phyloP scores from a whole-genome alignment of 768 basidiomycete species.

The Russula abietina region DNA sequence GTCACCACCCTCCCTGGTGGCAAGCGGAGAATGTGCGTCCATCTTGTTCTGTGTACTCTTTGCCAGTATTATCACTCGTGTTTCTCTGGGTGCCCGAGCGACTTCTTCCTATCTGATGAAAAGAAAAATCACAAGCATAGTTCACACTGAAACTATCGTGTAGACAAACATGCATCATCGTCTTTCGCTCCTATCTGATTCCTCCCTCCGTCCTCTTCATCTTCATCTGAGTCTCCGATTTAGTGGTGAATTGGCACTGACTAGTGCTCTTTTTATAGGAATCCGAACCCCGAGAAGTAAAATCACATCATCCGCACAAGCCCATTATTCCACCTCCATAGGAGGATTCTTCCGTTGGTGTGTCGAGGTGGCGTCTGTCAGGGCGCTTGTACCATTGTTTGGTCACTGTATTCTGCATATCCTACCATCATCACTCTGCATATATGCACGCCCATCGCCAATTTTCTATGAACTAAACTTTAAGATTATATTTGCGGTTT shows the following conservation, averaged over 20 bases:
- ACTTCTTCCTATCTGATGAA: slow-evolving; percentile 47
- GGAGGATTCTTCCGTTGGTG: slow-evolving; percentile 6
- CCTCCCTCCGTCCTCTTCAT: slow-evolving; percentile 22
- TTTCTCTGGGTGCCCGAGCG: slow-evolving; percentile 10
- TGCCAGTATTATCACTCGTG: slow-evolving; percentile 16
- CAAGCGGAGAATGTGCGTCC: slow-evolving; percentile 92
- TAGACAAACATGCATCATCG: slow-evolving; percentile 81
- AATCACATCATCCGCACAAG: slow-evolving; percentile 3
- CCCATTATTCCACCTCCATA: not conserved
- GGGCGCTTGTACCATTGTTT: slow-evolving; percentile 3
- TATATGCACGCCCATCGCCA: slow-evolving; percentile 11
- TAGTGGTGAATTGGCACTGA: not conserved
- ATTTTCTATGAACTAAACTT: slow-evolving; percentile 16
- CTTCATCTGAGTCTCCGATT: not conserved
- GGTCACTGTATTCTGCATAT: slow-evolving; percentile 18
- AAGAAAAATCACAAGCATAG: slow-evolving; percentile 65
- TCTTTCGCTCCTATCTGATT: slow-evolving; percentile 99
- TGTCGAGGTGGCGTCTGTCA: slow-evolving; percentile 3
- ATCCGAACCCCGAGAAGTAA: slow-evolving; percentile 38
- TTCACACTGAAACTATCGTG: slow-evolving; percentile 91
- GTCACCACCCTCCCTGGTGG: slow-evolving; percentile 86
- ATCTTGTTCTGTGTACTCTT: slow-evolving; percentile 18
- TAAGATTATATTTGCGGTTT: not conserved
- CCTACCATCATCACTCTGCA: slow-evolving; percentile 11
- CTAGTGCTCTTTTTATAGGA: slow-evolving; percentile 28